A percentile compares a stretch with the other conserved stretches of the same genome.
phyloP scores from a whole-genome alignment of 2,329 filamentous ascomycete genomes.

The Xylaria hypoxylon region DNA sequence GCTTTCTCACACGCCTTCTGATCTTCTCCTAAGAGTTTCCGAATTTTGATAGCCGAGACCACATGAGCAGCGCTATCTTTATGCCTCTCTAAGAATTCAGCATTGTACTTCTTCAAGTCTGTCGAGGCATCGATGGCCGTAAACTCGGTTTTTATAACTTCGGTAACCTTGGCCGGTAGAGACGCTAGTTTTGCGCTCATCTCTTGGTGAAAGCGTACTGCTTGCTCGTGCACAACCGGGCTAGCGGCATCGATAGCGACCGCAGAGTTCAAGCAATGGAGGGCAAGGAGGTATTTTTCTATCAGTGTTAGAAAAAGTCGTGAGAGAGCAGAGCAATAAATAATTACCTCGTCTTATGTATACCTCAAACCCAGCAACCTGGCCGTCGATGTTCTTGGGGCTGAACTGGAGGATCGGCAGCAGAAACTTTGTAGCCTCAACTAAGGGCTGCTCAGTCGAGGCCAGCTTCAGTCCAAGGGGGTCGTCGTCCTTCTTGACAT shows the following conservation, averaged over 20 bases:
- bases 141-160: conserved; percentile 78
- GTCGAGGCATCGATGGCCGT: conserved; percentile 67
- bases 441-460: conserved; percentile 83
- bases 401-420: conserved; percentile 83
- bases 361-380: conserved; percentile 90
- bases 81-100: conserved; percentile 72
- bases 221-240: conserved; percentile 80
- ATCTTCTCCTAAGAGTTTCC: conserved; percentile 69
- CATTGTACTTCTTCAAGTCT: conserved; percentile 73
- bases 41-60: conserved; percentile 71
- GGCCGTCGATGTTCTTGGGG: conserved; percentile 82
- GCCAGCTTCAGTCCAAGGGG: conserved; percentile 84
- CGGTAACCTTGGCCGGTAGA: conserved; percentile 72
- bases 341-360: conserved; percentile 83
- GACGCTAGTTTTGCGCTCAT: conserved; percentile 67
- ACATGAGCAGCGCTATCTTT: conserved; percentile 71
- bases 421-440: conserved; percentile 89
- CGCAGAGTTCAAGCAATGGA: conserved; percentile 85
- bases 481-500: conserved; percentile 91
- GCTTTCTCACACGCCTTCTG: conserved; percentile 70
- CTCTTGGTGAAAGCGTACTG: conserved; percentile 74
- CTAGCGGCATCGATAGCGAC: conserved; percentile 75
- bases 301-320: conserved; percentile 29
- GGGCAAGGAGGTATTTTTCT: conserved; percentile 89
- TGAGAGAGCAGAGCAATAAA: background rate